These are phyloP conservation scores for Acorus gramineus DNA, from an alignment of 106 monocot species.

Conservation along the genomic window DNA sequence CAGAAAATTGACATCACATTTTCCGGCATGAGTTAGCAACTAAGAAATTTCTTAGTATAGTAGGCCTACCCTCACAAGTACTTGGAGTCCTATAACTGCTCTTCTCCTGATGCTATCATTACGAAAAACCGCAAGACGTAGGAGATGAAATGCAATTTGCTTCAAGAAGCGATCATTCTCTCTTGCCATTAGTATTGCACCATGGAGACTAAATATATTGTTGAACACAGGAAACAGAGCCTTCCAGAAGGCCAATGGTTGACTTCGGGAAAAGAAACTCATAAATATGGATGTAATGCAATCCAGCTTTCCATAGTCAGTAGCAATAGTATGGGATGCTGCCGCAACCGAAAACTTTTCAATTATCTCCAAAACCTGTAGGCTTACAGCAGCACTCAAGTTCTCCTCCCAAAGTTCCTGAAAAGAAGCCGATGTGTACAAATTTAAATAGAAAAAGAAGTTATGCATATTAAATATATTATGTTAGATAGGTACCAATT, in stretches of 20 bases:
- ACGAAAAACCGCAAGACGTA: slow-evolving; percentile 90
- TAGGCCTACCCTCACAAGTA: slow-evolving; percentile 74
- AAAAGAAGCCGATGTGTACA: not conserved
- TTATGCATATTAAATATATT: not conserved
- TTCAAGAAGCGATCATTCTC: slow-evolving; percentile 98
- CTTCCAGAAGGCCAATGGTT: slow-evolving; percentile 85
- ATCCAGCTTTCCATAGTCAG: slow-evolving; percentile 95
- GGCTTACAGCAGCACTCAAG: slow-evolving; percentile 81
- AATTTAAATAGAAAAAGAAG: too few relatives aligned
- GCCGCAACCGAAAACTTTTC: slow-evolving; percentile 82
- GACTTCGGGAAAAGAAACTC: slow-evolving; percentile 81
- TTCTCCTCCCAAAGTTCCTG: slow-evolving; percentile 99
- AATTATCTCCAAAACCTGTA: slow-evolving; percentile 79
- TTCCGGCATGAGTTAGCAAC: too few relatives aligned
- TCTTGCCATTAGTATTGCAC: slow-evolving; percentile 87
- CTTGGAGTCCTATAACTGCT: slow-evolving; percentile 85
- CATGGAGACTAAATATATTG: slow-evolving; percentile 78
- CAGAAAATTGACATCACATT: not conserved
- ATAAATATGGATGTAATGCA: slow-evolving; percentile 86
- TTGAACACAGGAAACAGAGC: slow-evolving; percentile 72
- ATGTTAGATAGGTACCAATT: slow-evolving; percentile 49
- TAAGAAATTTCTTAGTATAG: not conserved
- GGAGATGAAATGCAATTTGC: slow-evolving; percentile 98
- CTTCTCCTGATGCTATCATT: slow-evolving; percentile 86
- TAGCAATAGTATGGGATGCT: slow-evolving; percentile 65